Evolutionary conservation across 129 eudicot genomes (phyloP).

Genomic region (Gnaphalium uliginosum): DNA sequence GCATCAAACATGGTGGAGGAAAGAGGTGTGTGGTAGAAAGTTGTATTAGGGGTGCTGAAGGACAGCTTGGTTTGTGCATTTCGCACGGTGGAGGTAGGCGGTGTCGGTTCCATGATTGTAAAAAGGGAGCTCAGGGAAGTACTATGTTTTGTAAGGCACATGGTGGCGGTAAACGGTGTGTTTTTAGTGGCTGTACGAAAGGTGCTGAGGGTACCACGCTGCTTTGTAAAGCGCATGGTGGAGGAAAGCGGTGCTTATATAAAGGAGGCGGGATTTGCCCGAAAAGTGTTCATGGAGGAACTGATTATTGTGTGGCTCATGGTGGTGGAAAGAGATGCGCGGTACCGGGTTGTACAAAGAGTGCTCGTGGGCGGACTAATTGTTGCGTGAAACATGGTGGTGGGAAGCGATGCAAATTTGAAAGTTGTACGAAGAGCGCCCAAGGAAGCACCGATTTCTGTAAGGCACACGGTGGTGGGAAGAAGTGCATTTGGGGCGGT

Average conservation of each 20-base stretch:
- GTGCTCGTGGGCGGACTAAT: constrained; percentile 83
- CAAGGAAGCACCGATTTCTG: constrained; percentile 93
- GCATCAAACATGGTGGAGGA: constrained; percentile 89
- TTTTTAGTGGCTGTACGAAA: constrained; percentile 73
- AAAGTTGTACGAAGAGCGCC: constrained; percentile 68
- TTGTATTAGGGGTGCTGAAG: constrained; percentile 77
- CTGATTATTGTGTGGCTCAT: constrained; percentile 78
- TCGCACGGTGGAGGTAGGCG: constrained; percentile 95
- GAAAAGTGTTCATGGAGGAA: constrained; percentile 86
- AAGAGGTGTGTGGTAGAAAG: constrained; percentile 74
- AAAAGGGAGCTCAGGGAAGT: constrained; percentile 88
- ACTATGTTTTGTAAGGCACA: constrained; percentile 77
- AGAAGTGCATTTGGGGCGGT: constrained; percentile 74
- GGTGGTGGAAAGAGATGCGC: constrained; percentile 87
- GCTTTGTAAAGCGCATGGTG: constrained; percentile 82
- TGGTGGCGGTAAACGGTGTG: constrained; percentile 84
- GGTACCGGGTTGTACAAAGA: constrained; percentile 71
- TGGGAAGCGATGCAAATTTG: constrained; percentile 70
- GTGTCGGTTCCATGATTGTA: constrained; percentile 59
- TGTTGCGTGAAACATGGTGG: constrained; percentile 85
- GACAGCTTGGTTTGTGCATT: constrained; percentile 73
- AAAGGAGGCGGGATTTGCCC: constrained; percentile 92
- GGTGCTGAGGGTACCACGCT: constrained; percentile 92
- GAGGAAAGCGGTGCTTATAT: constrained; percentile 71
- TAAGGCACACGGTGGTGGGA: constrained; percentile 90